Percentiles rank a stretch among this genome's conserved stretches.
phyloP scores from a whole-genome alignment of 2,329 filamentous ascomycete species.

The Metarhizium rileyi region DNA sequence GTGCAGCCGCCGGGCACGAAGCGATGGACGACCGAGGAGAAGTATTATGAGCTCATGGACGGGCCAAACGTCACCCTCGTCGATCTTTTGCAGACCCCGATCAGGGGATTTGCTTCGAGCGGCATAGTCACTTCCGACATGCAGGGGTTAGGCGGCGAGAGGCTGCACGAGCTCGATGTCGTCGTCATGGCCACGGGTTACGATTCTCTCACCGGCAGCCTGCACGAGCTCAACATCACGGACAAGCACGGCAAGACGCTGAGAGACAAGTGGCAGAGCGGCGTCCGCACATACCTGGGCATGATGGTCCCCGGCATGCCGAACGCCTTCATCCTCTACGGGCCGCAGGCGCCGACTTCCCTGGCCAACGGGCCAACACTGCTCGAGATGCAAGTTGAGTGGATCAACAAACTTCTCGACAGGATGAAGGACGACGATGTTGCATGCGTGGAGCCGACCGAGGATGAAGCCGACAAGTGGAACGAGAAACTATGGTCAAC shows the following conservation, averaged over 20 bases:
- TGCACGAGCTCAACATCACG: constrained; percentile 13
- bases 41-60: background rate
- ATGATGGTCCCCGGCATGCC: constrained; percentile 14
- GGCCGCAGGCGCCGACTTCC: constrained; percentile 14
- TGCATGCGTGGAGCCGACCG: background rate
- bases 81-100: background rate
- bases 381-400: constrained; percentile 14
- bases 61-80: background rate
- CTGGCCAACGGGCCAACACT: constrained; percentile 13
- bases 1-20: background rate
- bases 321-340: constrained; percentile 16
- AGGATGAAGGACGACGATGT: constrained; percentile 6
- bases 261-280: constrained; percentile 9
- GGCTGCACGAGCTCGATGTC: background rate
- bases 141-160: background rate
- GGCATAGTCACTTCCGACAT: background rate
- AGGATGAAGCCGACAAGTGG: background rate
- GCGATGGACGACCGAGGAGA: background rate
- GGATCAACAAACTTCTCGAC: constrained; percentile 9
- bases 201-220: constrained; percentile 13
- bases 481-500: background rate
- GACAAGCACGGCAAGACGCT: constrained; percentile 10
- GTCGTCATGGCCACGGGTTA: constrained; percentile 13
- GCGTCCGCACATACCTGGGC: constrained; percentile 13
- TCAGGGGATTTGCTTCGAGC: background rate